phyloP scores from a whole-genome alignment of 345 rosid genomes.

The Eucalyptus albens region DNA sequence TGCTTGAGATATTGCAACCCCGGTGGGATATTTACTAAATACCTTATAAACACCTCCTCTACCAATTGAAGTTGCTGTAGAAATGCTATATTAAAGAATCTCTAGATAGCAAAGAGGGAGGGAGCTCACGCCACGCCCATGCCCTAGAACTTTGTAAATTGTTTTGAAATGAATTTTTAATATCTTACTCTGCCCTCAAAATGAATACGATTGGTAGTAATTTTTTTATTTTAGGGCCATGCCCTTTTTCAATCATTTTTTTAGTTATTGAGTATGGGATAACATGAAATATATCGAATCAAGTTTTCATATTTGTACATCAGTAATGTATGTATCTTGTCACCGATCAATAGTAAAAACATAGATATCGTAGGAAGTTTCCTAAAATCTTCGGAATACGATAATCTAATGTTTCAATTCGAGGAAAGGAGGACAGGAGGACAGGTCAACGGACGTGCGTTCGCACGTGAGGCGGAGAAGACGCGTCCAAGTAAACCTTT shows the following conservation, averaged over 20 bases:
- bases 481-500: too few species aligned
- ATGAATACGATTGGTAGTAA: too few species aligned
- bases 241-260: rapidly evolving
- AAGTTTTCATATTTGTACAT: too few species aligned
- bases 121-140: background rate
- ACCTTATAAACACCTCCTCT: background rate
- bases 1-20: background rate
- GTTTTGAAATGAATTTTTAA: background rate
- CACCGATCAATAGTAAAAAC: background rate
- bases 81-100: background rate
- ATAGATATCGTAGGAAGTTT: background rate
- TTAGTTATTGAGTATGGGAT: background rate
- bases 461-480: background rate
- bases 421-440: background rate
- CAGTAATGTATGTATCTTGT: background rate
- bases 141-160: background rate
- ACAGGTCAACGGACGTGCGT: background rate
- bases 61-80: rapidly evolving
- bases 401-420: background rate
- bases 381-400: background rate
- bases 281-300: background rate
- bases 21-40: too few species aligned
- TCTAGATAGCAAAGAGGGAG: background rate
- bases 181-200: rapidly evolving
- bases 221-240: rapidly evolving